phyloP scores from a whole-genome alignment of 1,284 basidiomycete genomes.

The Sanghuangporus baumii region DNA sequence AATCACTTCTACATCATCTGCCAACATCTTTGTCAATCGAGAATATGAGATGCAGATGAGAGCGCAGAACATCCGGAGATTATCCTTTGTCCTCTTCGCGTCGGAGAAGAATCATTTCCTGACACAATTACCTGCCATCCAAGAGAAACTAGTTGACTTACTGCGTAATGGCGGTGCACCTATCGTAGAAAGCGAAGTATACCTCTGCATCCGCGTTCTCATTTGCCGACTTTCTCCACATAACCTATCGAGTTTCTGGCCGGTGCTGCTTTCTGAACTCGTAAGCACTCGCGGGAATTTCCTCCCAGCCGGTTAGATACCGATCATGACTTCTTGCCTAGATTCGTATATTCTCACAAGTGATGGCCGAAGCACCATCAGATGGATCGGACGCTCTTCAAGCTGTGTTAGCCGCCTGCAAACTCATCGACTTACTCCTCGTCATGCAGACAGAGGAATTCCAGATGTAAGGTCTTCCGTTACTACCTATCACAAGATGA shows the following conservation, averaged over 20 bases:
- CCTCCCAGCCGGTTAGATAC: background rate
- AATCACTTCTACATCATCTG: conserved; percentile 80
- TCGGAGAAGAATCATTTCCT: conserved; percentile 90
- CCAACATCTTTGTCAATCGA: conserved; percentile 95
- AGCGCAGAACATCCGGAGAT: conserved; percentile 83
- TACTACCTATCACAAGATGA: background rate
- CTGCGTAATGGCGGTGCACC: conserved; percentile 78
- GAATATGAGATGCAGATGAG: conserved; percentile 90
- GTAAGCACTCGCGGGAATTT: conserved; percentile 38
- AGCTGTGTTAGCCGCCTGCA: conserved; percentile 84
- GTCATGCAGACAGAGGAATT: conserved; percentile 96
- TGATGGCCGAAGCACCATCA: conserved; percentile 52
- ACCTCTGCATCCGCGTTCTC: conserved; percentile 88
- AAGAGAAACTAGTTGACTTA: conserved; percentile 95
- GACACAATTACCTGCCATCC: conserved; percentile 85
- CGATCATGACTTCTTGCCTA: conserved; percentile 24
- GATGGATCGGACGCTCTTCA: conserved; percentile 82
- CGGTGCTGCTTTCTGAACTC: conserved; percentile 89
- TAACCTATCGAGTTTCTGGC: conserved; percentile 95
- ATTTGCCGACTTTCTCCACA: conserved; percentile 89
- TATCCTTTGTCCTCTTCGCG: conserved; percentile 82
- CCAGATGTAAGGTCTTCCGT: conserved; percentile 67
- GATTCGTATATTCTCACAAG: conserved; percentile 75
- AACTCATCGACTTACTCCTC: conserved; percentile 89
- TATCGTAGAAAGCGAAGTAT: conserved; percentile 90